Evolutionary conservation across 2,329 filamentous ascomycete genomes (phyloP), one percentile per base, ranked within the genome.

Genomic region (Emergomyces pasteurianus): DNA sequence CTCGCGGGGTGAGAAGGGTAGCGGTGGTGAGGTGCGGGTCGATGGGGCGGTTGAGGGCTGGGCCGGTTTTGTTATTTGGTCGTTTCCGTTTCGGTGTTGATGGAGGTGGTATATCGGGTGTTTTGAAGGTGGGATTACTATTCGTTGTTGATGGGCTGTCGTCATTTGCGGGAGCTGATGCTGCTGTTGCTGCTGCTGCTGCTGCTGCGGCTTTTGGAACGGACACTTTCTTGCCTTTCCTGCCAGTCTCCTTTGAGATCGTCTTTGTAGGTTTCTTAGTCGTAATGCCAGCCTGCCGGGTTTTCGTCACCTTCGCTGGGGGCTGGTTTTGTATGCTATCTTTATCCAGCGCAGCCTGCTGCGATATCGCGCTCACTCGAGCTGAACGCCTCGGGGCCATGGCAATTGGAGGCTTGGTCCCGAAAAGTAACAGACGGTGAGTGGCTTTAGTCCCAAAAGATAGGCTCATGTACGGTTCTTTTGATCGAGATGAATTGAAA

Each of bases 381-480:
- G 78, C 71, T 53, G 81, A 83, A 59, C 81, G 79, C 64, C 81
- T 71, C 12, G 82, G 70, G 46, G 80, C 77, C 81, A 83, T 83
- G 56, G 26, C 26, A 31, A 52, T 34, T 12, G 28, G 49, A 52
- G 28, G 7, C 18, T 21, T 6, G 7, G 26, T 16, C 9, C 18
- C 34, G 26, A 52, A 52, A 52, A n/a, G 18, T 18, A 52, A 52
- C 28, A 28, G 16, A 34, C 23, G 46, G 16, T 26, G 49, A n/a
- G 49, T 12, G 26, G 28, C 34, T 52, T 34, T 52, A 26, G 14
- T 34, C 6, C 26, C 26, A 34, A 34, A 31, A 12, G 8, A 34
- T 34, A 52, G 18, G 26, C 6, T 34, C 52, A 54, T 54, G 34
- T 54, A 54, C 7, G 10, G 7, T 14, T 23, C 21, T 1, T 9